phyloP scores from a whole-genome alignment of 345 rosid genomes.

The Eucalyptus caleyi region DNA sequence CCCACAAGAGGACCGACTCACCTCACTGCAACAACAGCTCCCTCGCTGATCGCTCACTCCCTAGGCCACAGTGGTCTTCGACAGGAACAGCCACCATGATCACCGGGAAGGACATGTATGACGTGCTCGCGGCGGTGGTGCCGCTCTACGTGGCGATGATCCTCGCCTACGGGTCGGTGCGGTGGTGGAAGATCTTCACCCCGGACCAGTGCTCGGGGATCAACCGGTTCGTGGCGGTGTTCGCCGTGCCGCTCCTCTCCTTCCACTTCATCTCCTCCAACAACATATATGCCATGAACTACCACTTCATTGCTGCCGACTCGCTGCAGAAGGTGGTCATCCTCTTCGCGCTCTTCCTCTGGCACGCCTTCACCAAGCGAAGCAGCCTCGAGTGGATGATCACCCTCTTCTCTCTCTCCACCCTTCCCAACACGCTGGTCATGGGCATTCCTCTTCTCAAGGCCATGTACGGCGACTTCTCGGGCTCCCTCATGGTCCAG shows the following conservation, averaged over 20 bases:
- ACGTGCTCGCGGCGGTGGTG: slow-evolving; percentile 70
- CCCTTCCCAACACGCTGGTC: slow-evolving; percentile 78
- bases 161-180: slow-evolving; percentile 74
- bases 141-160: slow-evolving; percentile 85
- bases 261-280: slow-evolving; percentile 79
- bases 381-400: slow-evolving; percentile 77
- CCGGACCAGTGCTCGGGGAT: slow-evolving; percentile 86
- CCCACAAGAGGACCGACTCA: not conserved
- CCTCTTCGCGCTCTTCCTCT: slow-evolving; percentile 51
- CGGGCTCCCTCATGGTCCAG: slow-evolving; percentile 70
- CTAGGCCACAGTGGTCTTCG: not conserved
- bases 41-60: not conserved
- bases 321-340: slow-evolving; percentile 66
- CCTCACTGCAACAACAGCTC: not conserved
- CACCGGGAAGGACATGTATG: slow-evolving; percentile 63
- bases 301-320: slow-evolving; percentile 79
- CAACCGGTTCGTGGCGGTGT: slow-evolving; percentile 79
- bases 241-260: slow-evolving; percentile 76
- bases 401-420: slow-evolving; percentile 65
- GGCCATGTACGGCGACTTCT: slow-evolving; percentile 82
- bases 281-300: slow-evolving; percentile 68
- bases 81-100: slow-evolving; percentile 25
- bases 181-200: slow-evolving; percentile 90
- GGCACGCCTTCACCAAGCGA: slow-evolving; percentile 46
- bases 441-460: slow-evolving; percentile 79